phyloP scores from a whole-genome alignment of 352 stramenopile species.

The Thalassiosira ordinaria region DNA sequence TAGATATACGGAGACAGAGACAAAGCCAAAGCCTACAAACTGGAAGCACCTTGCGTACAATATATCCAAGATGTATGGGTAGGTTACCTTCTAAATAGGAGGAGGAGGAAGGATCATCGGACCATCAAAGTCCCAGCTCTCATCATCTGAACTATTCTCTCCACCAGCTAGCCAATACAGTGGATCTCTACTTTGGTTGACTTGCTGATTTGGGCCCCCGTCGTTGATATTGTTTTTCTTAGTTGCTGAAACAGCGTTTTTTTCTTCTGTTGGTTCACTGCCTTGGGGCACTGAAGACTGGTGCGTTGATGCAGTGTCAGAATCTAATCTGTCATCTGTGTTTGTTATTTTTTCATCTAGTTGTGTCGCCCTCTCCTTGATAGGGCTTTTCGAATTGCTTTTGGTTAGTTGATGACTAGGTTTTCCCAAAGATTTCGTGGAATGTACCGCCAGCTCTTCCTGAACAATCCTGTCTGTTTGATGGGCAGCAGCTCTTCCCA shows the following conservation, averaged over 20 bases:
- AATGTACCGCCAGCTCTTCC: background rate
- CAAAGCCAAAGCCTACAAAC: no score
- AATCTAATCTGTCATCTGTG: no score
- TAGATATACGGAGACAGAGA: no score
- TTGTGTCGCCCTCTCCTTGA: background rate
- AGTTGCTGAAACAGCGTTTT: background rate
- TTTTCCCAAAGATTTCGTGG: background rate
- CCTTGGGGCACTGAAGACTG: background rate
- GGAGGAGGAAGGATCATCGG: constrained; percentile 58
- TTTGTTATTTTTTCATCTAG: no score
- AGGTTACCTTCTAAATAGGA: no score
- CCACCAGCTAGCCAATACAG: constrained; percentile 45
- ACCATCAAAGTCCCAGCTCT: constrained; percentile 62
- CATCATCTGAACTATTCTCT: constrained; percentile 54
- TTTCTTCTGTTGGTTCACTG: constrained; percentile 15
- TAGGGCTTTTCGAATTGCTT: constrained; percentile 1
- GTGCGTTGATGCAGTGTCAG: constrained; percentile 7
- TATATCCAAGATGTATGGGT: no score
- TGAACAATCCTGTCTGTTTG: constrained; percentile 16
- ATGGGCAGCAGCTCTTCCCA: background rate
- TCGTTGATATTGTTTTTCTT: constrained; percentile 15
- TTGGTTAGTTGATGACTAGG: background rate
- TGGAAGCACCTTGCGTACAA: no score
- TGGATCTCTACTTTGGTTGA: constrained; percentile 14
- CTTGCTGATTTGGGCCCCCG: no score